phyloP scores from a whole-genome alignment of 2,329 filamentous ascomycete genomes.

The Cladorrhinum sp. region DNA sequence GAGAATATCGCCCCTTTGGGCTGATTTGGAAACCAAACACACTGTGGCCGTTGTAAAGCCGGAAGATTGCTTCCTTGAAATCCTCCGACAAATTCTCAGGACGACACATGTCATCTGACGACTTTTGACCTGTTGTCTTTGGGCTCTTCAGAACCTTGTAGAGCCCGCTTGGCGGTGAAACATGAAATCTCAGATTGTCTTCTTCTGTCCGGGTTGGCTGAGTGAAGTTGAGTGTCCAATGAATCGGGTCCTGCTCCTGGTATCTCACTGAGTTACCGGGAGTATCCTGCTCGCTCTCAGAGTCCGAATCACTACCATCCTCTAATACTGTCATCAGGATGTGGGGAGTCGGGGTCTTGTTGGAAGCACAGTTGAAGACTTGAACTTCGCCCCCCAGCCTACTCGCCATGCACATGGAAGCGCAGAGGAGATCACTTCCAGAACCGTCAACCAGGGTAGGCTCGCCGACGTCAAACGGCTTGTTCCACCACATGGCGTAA shows the following conservation, averaged over 20 bases:
- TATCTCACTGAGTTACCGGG: not conserved
- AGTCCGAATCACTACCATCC: not conserved
- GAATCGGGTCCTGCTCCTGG: not conserved
- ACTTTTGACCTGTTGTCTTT: not conserved
- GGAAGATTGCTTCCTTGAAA: not conserved
- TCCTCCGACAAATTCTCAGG: not conserved
- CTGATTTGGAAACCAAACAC: not conserved
- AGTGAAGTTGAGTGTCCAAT: too few species aligned
- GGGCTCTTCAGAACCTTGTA: not conserved
- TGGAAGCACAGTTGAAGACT: not conserved
- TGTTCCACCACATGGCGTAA: conserved; percentile 15
- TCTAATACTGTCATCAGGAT: too few species aligned
- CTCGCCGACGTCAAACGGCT: conserved; percentile 10
- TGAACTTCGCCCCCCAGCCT: not conserved
- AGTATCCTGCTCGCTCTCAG: too few species aligned
- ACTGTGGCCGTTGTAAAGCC: not conserved
- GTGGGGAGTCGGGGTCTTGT: too few species aligned
- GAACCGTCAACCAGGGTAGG: not conserved
- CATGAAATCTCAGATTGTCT: too few species aligned
- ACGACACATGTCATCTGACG: not conserved
- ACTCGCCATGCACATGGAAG: not conserved
- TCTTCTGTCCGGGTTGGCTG: too few species aligned
- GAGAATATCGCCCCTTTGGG: too few species aligned
- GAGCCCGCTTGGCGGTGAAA: not conserved
- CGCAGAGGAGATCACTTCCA: not conserved